Conservation (phyloP, 306 rosid species). For the Begonia masoniana region DNA sequence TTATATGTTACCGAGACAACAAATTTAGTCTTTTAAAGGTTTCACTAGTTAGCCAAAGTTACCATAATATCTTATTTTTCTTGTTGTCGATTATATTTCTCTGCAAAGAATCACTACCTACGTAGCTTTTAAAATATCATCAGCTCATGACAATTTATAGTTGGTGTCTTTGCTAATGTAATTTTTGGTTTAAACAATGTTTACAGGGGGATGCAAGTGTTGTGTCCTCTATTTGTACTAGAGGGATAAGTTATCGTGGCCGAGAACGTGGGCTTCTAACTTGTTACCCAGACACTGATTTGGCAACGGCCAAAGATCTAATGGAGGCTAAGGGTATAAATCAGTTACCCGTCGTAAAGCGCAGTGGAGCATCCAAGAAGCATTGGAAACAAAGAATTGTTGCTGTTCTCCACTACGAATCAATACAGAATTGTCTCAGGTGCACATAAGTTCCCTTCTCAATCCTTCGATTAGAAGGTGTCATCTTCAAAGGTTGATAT, state of each 20-base stretch:
- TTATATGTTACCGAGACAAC: no score
- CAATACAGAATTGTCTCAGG: constrained; percentile 72
- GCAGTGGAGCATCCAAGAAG: constrained; percentile 22
- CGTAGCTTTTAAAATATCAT: no score
- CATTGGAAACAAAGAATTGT: constrained; percentile 54
- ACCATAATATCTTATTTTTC: no score
- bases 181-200: constrained; percentile 4
- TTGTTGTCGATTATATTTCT: no score
- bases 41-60: no score
- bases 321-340: constrained; percentile 93
- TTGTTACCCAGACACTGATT: constrained; percentile 64
- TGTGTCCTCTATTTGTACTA: constrained; percentile 82
- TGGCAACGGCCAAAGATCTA: constrained; percentile 79
- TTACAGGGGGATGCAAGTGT: constrained; percentile 44
- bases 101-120: no score
- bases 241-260: constrained; percentile 73
- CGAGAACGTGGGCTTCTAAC: constrained; percentile 68
- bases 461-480: background rate
- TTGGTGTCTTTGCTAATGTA: no score
- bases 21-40: no score
- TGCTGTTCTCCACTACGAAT: constrained; percentile 73
- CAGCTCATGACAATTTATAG: no score
- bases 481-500: background rate
- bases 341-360: constrained; percentile 92
- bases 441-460: constrained; percentile 17